Percentiles rank a stretch among this genome's conserved stretches.
Evolutionary conservation across 805 yeast species (phyloP).

Genomic region (Hanseniaspora hatyaiensis): DNA sequence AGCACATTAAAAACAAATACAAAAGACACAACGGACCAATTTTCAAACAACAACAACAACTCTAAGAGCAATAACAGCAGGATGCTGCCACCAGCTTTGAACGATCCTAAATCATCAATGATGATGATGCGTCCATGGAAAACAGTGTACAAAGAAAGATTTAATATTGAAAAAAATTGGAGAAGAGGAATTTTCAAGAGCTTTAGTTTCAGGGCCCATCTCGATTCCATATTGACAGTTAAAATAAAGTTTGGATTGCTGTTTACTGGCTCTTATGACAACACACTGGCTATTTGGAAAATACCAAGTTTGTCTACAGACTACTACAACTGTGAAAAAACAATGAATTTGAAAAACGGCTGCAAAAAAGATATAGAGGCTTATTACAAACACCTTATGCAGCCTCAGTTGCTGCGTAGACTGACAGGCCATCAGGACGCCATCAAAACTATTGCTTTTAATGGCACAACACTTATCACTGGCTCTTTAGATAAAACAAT

Average conservation of each 20-base stretch:
- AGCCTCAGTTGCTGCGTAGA: conserved; percentile 67
- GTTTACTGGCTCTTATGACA: conserved; percentile 87
- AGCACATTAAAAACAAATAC: too few relatives aligned
- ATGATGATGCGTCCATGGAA: conserved; percentile 80
- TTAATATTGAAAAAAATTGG: conserved; percentile 89
- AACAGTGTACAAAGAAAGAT: conserved; percentile 82
- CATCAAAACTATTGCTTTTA: conserved; percentile 73
- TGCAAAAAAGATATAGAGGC: neutral
- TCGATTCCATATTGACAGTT: conserved; percentile 77
- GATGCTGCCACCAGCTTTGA: neutral
- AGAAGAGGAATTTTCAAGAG: conserved; percentile 62
- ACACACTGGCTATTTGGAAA: conserved; percentile 89
- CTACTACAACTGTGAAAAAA: neutral
- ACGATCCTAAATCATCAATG: conserved; percentile 15
- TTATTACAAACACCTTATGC: neutral
- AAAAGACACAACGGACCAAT: neutral
- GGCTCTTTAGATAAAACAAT: conserved; percentile 87
- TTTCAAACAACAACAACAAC: neutral
- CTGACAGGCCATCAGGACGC: conserved; percentile 82
- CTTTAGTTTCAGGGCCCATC: conserved; percentile 64
- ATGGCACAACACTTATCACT: conserved; percentile 76
- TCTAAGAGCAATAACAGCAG: neutral
- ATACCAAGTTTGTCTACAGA: conserved; percentile 26
- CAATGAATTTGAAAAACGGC: too few relatives aligned
- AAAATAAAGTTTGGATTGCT: conserved; percentile 70